These are phyloP conservation scores for Striga asiatica DNA, from an alignment of 257 asterid species.

Conservation along the genomic window DNA sequence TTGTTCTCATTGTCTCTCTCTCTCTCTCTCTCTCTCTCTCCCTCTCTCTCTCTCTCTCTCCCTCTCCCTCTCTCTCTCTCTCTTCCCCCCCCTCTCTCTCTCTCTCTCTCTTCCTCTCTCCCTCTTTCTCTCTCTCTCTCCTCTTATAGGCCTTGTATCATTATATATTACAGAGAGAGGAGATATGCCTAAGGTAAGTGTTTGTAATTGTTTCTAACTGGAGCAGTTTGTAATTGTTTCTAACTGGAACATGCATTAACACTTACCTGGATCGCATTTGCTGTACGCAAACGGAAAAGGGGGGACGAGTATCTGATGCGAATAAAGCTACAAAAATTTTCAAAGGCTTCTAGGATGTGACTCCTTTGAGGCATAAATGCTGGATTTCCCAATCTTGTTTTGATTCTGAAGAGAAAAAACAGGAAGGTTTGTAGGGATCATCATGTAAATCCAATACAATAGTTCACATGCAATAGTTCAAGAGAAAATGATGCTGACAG, in stretches of 20 bases:
- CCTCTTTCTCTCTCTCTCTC: no score
- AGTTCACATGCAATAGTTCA: background rate
- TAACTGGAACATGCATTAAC: background rate
- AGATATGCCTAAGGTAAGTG: no score
- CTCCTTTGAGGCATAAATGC: conserved; percentile 57
- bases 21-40: no score
- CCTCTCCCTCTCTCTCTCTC: no score
- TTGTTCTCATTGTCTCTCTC: background rate
- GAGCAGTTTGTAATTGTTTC: no score
- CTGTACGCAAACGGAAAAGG: conserved; percentile 70
- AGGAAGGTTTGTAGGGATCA: background rate
- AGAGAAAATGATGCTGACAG: conserved; percentile 39
- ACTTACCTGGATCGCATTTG: conserved; percentile 69
- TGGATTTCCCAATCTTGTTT: conserved; percentile 70
- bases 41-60: no score
- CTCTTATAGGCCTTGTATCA: no score
- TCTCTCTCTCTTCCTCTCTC: no score
- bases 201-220: no score
- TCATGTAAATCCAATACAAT: background rate
- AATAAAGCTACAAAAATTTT: conserved; percentile 47
- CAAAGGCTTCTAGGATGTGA: conserved; percentile 75
- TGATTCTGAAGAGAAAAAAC: conserved; percentile 48
- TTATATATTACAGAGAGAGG: no score
- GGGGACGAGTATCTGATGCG: conserved; percentile 90
- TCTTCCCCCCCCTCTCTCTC: no score